Evolutionary conservation across 768 basidiomycete species (phyloP).

Genomic region (Strobilomyces confusus): DNA sequence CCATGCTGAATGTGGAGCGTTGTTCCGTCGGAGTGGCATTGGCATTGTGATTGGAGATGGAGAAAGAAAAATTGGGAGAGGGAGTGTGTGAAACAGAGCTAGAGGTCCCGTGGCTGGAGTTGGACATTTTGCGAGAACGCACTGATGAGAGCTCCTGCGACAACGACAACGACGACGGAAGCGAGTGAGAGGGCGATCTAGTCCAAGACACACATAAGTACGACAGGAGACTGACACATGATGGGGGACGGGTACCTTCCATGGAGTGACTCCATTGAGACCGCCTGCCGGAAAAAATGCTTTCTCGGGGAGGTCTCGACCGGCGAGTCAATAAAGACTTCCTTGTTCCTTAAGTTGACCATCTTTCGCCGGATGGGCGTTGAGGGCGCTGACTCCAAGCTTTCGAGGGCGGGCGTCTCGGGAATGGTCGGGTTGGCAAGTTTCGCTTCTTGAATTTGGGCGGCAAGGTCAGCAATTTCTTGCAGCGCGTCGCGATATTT

Average conservation of each 20-base stretch:
- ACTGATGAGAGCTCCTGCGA: conserved; percentile 95
- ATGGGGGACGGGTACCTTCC: conserved; percentile 54
- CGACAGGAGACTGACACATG: neutral
- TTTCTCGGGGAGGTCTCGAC: conserved; percentile 53
- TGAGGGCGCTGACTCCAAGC: conserved; percentile 41
- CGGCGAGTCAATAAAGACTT: conserved; percentile 43
- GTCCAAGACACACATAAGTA: conserved; percentile 13
- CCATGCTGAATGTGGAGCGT: conserved; percentile 79
- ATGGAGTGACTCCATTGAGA: conserved; percentile 84
- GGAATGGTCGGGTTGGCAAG: conserved; percentile 48
- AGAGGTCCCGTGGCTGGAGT: conserved; percentile 72
- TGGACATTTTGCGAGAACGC: conserved; percentile 80
- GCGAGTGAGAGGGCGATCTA: conserved; percentile 90
- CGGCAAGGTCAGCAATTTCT: conserved; percentile 89
- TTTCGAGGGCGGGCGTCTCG: conserved; percentile 39
- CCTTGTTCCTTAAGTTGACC: conserved; percentile 46
- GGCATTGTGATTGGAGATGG: conserved; percentile 40
- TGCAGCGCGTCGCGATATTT: conserved; percentile 88
- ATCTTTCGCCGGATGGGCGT: conserved; percentile 50
- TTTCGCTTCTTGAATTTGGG: conserved; percentile 86
- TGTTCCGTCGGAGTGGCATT: conserved; percentile 40
- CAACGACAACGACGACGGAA: conserved; percentile 92
- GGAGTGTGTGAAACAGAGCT: conserved; percentile 61
- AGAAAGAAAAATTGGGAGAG: conserved; percentile 57
- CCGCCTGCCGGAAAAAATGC: conserved; percentile 85